Evolutionary conservation across 2,329 filamentous ascomycete species (phyloP).

Genomic region (Cladosporium halotolerans): DNA sequence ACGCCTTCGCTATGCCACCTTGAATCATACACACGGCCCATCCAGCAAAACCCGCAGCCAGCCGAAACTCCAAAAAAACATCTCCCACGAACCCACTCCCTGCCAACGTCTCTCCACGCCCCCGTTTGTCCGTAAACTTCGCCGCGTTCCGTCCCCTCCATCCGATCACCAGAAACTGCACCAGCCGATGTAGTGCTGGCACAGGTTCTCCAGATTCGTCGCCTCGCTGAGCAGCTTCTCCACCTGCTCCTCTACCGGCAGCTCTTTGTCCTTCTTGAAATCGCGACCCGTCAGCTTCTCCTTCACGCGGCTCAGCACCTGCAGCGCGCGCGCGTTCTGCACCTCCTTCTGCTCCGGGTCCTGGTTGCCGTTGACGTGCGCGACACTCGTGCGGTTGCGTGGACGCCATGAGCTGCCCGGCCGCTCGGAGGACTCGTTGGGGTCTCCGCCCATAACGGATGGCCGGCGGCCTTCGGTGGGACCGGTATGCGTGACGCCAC

Average conservation of each 20-base stretch:
- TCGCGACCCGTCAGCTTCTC: conserved; percentile 94
- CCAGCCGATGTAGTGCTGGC: conserved; percentile 98
- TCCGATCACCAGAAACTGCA: conserved; percentile 81
- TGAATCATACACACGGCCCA: neutral
- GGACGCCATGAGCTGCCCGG: conserved; percentile 27
- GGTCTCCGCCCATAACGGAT: conserved; percentile 28
- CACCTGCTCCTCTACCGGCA: conserved; percentile 81
- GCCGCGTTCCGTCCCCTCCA: neutral
- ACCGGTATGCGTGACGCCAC: conserved; percentile 31
- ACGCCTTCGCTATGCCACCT: conserved; percentile 10
- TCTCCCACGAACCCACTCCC: neutral
- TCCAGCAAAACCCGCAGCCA: neutral
- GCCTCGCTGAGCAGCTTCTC: conserved; percentile 92
- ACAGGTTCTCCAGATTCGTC: conserved; percentile 93
- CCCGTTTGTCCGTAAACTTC: neutral
- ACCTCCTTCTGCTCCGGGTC: conserved; percentile 56
- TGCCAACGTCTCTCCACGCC: neutral
- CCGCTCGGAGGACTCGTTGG: conserved; percentile 20
- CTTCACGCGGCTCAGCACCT: conserved; percentile 84
- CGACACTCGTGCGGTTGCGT: conserved; percentile 22
- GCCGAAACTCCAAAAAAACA: neutral
- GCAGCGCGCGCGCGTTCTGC: conserved; percentile 86
- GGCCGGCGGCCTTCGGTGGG: conserved; percentile 23
- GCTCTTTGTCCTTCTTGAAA: conserved; percentile 79
- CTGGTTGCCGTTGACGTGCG: conserved; percentile 28